Base-by-base conservation (phyloP, 177 flowering plant species). In the Tripterygium wilfordii region DNA sequence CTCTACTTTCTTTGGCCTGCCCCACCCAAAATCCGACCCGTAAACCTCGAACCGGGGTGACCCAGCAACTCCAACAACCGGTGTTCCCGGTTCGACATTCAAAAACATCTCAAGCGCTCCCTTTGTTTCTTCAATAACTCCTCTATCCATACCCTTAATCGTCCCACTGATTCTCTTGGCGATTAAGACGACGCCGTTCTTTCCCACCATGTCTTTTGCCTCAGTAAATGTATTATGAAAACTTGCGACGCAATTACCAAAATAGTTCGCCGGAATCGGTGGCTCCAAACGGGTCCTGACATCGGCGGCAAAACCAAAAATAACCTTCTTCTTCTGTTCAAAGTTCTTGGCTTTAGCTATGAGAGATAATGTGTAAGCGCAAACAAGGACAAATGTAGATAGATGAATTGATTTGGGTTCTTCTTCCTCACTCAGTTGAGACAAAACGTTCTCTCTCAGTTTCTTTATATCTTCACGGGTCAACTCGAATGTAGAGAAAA, bases 11-110 rank as follows among this genome's bases (percentile, higher is more conserved):
- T 3, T 32, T 0, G 72, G 75, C 43, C 49, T 58, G 4, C 72
- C 75, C 69, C 69, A 73, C 44, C 75, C 75, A 12, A 69, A 73
- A 55, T 73, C 69, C 12, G 46, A 47, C 20, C 48, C 66, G 29
- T 69, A 72, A 13, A 66, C 22, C 10, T 30, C 22, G 4, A 73
- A 47, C 27, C 32, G 51, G 13, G 68, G 57, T 8, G 74, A 65
- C 3, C 70, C 65, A 0, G 63, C 60, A 10, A 62, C 63, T 18
- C 78, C 76, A n/a, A n/a, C n/a, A n/a, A n/a, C n/a, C n/a, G n/a
- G n/a, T n/a, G 5, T 33, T 33, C 36, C 36, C 13, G 14, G 36
- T 8, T 33, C 36, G 9, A 33, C 3, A 3, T 8, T 5, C 36
- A 14, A 16, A n/a, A 25, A 16, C 4, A 16, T 6, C 2, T 1